Percentiles rank a stretch among this genome's conserved stretches.
phyloP scores from a whole-genome alignment of 768 basidiomycete genomes.

The Mycena galericulata region DNA sequence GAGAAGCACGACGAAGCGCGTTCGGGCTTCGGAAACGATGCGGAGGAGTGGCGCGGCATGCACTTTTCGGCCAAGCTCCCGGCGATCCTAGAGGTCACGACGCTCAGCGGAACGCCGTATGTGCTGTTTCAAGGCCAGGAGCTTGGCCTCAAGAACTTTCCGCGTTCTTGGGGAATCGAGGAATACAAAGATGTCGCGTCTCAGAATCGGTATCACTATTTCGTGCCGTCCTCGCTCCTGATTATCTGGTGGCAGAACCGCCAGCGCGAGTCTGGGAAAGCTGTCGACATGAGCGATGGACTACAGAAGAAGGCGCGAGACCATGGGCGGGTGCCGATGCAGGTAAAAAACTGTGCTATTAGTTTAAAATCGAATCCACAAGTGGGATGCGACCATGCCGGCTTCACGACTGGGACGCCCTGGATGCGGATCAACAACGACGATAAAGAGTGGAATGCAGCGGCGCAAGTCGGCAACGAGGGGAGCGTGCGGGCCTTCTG shows the following conservation, averaged over 20 bases:
- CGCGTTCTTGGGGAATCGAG: conserved; percentile 72
- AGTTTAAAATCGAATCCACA: not conserved
- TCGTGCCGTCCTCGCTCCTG: not conserved
- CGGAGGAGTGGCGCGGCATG: conserved; percentile 63
- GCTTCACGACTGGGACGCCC: conserved; percentile 73
- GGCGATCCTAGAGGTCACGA: conserved; percentile 69
- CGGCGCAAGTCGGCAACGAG: conserved; percentile 56
- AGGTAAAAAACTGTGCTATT: conserved; percentile 48
- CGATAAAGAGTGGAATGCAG: conserved; percentile 69
- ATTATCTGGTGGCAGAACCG: conserved; percentile 49
- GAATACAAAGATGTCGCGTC: conserved; percentile 80
- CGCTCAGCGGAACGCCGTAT: conserved; percentile 74
- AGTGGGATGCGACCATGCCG: conserved; percentile 75
- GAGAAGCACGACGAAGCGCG: conserved; percentile 81
- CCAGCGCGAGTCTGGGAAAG: conserved; percentile 44
- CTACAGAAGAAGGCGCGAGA: conserved; percentile 76
- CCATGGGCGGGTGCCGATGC: conserved; percentile 78
- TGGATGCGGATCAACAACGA: conserved; percentile 86
- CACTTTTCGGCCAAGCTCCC: conserved; percentile 77
- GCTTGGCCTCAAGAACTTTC: conserved; percentile 74
- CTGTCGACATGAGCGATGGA: conserved; percentile 70
- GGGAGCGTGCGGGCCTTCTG: conserved; percentile 73
- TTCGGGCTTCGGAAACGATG: conserved; percentile 73
- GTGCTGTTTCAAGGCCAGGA: conserved; percentile 86
- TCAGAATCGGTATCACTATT: conserved; percentile 63